Evolutionary conservation across 805 yeast species (phyloP).

Genomic region (Yamadazyma olivae): DNA sequence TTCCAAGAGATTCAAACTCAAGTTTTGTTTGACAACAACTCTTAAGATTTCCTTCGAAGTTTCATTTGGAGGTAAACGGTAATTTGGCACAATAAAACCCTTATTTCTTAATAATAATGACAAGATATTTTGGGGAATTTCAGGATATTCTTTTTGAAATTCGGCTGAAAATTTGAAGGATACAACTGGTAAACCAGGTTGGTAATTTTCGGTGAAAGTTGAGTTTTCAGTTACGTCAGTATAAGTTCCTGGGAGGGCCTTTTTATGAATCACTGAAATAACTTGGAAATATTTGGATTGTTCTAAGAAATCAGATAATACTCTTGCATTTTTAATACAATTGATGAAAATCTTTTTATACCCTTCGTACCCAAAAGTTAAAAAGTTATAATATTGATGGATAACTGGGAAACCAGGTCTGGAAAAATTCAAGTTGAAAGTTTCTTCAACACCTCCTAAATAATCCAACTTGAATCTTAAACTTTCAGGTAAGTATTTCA

Average conservation of each 20-base stretch:
- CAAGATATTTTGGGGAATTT: slow-evolving; percentile 75
- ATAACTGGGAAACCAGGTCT: slow-evolving; percentile 91
- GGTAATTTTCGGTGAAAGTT: slow-evolving; percentile 44
- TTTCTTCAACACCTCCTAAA: slow-evolving; percentile 85
- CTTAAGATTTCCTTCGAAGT: slow-evolving; percentile 66
- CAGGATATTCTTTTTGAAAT: slow-evolving; percentile 62
- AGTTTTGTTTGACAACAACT: slow-evolving; percentile 74
- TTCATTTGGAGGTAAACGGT: slow-evolving; percentile 70
- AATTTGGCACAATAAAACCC: slow-evolving; percentile 89
- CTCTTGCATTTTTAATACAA: slow-evolving; percentile 71
- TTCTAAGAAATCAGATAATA: slow-evolving; percentile 60
- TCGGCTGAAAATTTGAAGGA: slow-evolving; percentile 71
- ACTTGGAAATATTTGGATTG: slow-evolving; percentile 65
- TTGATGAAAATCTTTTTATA: slow-evolving; percentile 57
- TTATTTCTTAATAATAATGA: slow-evolving; percentile 70
- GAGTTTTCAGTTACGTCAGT: slow-evolving; percentile 10
- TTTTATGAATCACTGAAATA: slow-evolving; percentile 74
- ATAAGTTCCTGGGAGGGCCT: slow-evolving; percentile 19
- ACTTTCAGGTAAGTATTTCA: slow-evolving; percentile 60
- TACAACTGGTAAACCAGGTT: slow-evolving; percentile 86
- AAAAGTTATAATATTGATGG: slow-evolving; percentile 80
- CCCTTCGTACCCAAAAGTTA: slow-evolving; percentile 72
- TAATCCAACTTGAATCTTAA: slow-evolving; percentile 77
- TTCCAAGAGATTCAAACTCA: slow-evolving; percentile 60
- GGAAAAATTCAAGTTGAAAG: slow-evolving; percentile 83